Evolutionary conservation across 2,329 filamentous ascomycete genomes (phyloP), one percentile per base, ranked within the genome.

Genomic region (Cladosporium oxysporum): DNA sequence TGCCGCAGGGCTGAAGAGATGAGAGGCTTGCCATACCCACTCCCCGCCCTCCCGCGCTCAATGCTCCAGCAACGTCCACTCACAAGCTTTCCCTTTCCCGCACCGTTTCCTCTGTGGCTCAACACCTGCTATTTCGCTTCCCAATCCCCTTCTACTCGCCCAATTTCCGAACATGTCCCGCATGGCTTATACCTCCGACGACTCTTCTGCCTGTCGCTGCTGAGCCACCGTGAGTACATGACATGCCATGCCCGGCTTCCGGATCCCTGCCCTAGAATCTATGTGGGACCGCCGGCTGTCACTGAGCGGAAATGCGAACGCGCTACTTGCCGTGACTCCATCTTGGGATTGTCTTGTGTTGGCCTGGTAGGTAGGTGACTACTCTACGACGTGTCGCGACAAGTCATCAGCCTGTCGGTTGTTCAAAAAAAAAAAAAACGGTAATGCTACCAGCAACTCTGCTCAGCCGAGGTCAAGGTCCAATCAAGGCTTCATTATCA

Each of bases 1-100:
- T 37, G 44, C 29, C 31, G 47, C 49, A 62, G 60, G 60, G 60
- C 60, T 62, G 60, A 62, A 62, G 60, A 62, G 21, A 49, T 55
- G 28, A 18, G n/a, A 41, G 21, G 31, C 29, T 14, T 11, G 29
- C 55, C 10, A 58, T 41, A 41, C 55, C 31, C 28, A 26, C 52
- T 57, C 53, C 28, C 58, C 37, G 29, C 58, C 58, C 52, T 29
- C 29, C 26, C 18, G 52, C 52, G 52, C 52, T 29, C 52, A 55
- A 55, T 31, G 52, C 52, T 47, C 41, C 41, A 47, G 41, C 41
- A 47, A 47, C 41, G 41, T 21, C 52, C 41, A 28, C 58, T 61
- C 41, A 47, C 41, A 61, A 61, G 58, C 58, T 31, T 29, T 61
- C 58, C 28, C 58, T 31, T 29, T 61, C 58, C 28, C 58, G 37